Base-by-base conservation (phyloP, 2,329 filamentous ascomycete species). In the Cladophialophora carrionii region DNA sequence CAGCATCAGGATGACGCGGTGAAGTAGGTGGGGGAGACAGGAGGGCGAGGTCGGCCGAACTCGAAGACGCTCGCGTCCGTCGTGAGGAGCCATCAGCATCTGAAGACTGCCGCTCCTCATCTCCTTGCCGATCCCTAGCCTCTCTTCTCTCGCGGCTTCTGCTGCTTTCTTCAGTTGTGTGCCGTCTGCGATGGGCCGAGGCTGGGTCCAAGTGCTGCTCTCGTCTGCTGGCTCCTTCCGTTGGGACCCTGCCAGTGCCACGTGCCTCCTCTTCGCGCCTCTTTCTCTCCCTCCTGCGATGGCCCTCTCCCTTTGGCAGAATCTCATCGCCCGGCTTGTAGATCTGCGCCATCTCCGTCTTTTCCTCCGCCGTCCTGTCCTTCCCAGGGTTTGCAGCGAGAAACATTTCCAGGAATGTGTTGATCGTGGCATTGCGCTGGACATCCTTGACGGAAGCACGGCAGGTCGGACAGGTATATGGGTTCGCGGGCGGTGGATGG, bases 391-490 rank as follows among this genome's bases (percentile, higher is more conserved):
- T 91, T 52, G 90, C 87, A 29, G 87, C 83, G 41, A 97, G 79
- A 71, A 91, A 92, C 85, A 96, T 94, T 62, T 98, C 94, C 65
- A 99, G 81, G 53, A 98, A 81, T 1, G 92, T 96, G 8, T 89
- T 93, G 58, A 97, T 90, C 26, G 90, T 92, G 64, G 95, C 91
- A 84, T 98, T 96, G 74, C 92, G 92, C 74, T 88, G 88, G 51
- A 94, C 96, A 72, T 90, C 91, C 68, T 93, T 88, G 66, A 99
- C 94, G 12, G 84, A 79, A 53, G 92, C 91, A 70, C 95, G 91
- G 79, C 95, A 99, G 79, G 92, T 90, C 48, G 95, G 95, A 79
- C 95, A 99, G 53, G 92, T 97, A 76, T 92, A 96, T 53, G 83
- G 84, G 60, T 83, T 79, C 2, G 72, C 60, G 14, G 66, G 64